A percentile compares a stretch with the other conserved stretches of the same genome.
These are phyloP conservation scores for Erysimum cheiri DNA, from an alignment of 441 rosid genomes.

Conservation along the genomic window DNA sequence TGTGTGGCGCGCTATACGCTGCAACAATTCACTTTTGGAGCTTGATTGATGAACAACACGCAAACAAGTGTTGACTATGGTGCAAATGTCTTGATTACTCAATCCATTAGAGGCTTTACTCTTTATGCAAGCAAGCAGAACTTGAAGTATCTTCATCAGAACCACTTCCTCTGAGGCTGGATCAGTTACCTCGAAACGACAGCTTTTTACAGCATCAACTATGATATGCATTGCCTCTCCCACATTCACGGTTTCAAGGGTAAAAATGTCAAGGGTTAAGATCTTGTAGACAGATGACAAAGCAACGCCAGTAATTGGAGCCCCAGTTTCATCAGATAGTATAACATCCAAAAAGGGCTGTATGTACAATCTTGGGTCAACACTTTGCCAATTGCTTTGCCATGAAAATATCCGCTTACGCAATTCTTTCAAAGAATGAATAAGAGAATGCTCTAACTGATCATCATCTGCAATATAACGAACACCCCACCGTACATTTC, in stretches of 20 bases:
- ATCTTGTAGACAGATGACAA: conserved; percentile 93
- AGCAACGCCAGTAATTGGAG: conserved; percentile 95
- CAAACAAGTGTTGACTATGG: conserved; percentile 85
- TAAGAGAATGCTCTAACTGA: conserved; percentile 89
- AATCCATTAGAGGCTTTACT: conserved; percentile 79
- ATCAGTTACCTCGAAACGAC: conserved; percentile 97
- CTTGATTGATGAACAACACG: conserved; percentile 95
- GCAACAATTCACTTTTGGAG: conserved; percentile 87
- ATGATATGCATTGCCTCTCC: conserved; percentile 85
- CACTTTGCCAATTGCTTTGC: conserved; percentile 73
- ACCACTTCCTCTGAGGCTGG: conserved; percentile 98
- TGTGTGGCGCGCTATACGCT: conserved; percentile 91
- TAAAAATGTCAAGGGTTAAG: conserved; percentile 76
- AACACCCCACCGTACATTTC: conserved; percentile 95
- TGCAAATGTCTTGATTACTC: conserved; percentile 91
- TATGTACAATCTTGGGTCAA: conserved; percentile 73
- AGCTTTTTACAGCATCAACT: conserved; percentile 87
- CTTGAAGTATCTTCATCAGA: conserved; percentile 97
- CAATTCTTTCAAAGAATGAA: conserved; percentile 86
- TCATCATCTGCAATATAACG: conserved; percentile 85
- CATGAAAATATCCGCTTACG: conserved; percentile 83
- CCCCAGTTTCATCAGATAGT: conserved; percentile 92
- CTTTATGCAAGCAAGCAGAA: conserved; percentile 93
- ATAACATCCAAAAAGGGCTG: conserved; percentile 95
- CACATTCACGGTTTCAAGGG: conserved; percentile 73